Conservation (phyloP, 2,329 filamentous ascomycete species). For the Arthrinium puccinioides region DNA sequence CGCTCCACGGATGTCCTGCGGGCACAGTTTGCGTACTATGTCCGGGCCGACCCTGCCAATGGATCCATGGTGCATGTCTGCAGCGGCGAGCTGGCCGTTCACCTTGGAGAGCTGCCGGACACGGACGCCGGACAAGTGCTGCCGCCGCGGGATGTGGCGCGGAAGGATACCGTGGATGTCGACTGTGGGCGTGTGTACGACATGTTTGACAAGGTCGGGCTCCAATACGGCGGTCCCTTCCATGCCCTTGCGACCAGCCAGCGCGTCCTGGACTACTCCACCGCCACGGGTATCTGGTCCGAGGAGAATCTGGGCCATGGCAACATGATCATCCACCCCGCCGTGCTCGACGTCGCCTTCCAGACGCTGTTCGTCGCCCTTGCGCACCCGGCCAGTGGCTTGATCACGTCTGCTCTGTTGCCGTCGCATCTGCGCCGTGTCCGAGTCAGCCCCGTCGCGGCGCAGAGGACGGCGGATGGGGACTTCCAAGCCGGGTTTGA, state of each 20-base stretch:
- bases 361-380: conserved; percentile 26
- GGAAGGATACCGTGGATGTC: conserved; percentile 11
- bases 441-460: background rate
- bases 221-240: conserved; percentile 10
- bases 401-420: conserved; percentile 11
- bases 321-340: background rate
- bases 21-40: background rate
- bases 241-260: conserved; percentile 1
- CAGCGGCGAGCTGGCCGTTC: background rate
- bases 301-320: conserved; percentile 12
- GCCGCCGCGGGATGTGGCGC: conserved; percentile 9
- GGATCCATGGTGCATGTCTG: background rate
- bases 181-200: conserved; percentile 13
- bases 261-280: conserved; percentile 7
- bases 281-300: background rate
- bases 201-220: conserved; percentile 8
- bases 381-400: conserved; percentile 12
- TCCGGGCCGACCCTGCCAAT: no score
- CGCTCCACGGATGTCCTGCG: conserved; percentile 4
- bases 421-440: conserved; percentile 3
- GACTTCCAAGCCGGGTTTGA: background rate
- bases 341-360: conserved; percentile 15
- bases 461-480: background rate
- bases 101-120: conserved; percentile 7
- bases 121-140: conserved; percentile 9